Evolutionary conservation across 2,329 filamentous ascomycete species (phyloP).

Genomic region (Colletotrichum sp.): DNA sequence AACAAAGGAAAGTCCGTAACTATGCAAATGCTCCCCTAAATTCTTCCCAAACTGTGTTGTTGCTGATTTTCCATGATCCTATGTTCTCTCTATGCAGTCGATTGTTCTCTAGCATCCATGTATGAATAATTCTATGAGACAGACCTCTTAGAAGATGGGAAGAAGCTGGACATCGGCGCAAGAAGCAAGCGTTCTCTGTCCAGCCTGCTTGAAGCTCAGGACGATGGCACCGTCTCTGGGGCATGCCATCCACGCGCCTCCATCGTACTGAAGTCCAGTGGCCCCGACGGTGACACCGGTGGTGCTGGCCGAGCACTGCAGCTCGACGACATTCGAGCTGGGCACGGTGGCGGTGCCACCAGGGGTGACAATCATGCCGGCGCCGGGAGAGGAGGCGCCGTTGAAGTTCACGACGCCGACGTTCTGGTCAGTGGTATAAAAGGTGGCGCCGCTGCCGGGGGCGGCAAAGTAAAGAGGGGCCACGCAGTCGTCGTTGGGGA

Average conservation of each 20-base stretch:
- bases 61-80: neutral
- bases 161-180: neutral
- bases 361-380: neutral
- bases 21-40: neutral
- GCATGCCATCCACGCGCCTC: neutral
- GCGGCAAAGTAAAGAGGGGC: neutral
- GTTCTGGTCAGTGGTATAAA: neutral
- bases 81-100: neutral
- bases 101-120: neutral
- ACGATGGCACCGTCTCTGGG: neutral
- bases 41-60: neutral
- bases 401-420: neutral
- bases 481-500: neutral
- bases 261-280: neutral
- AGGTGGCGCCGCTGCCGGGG: neutral
- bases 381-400: neutral
- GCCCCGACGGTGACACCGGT: neutral
- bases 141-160: neutral
- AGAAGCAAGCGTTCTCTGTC: neutral
- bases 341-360: neutral
- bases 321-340: neutral
- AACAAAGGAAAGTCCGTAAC: neutral
- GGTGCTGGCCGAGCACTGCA: neutral
- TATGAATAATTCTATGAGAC: too few species aligned
- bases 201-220: neutral